phyloP scores from a whole-genome alignment of 129 eudicot species.

The Lonicera japonica region DNA sequence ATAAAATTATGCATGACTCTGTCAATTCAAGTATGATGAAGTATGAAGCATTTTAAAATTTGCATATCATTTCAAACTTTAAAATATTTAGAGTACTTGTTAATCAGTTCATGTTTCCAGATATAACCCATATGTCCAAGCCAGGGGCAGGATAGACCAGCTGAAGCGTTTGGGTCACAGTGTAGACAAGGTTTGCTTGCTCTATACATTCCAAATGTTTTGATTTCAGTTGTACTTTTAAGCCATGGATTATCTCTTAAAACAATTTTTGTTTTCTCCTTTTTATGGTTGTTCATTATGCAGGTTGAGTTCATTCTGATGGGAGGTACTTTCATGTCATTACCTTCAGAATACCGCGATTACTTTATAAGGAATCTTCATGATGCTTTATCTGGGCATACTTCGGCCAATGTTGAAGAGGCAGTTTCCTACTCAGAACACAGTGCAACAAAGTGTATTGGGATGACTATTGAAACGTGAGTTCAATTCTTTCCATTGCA shows the following conservation, averaged over 20 bases:
- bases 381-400: constrained; percentile 96
- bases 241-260: background rate
- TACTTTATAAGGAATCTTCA: constrained; percentile 89
- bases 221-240: background rate
- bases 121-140: constrained; percentile 97
- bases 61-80: background rate
- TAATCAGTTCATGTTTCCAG: constrained; percentile 29
- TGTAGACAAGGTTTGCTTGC: constrained; percentile 70
- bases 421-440: constrained; percentile 97
- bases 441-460: constrained; percentile 91
- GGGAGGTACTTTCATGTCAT: constrained; percentile 99
- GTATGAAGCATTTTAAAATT: background rate
- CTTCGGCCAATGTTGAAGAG: constrained; percentile 96
- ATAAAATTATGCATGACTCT: too few species aligned
- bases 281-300: constrained; percentile 5
- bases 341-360: constrained; percentile 93
- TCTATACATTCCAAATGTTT: background rate
- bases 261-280: background rate
- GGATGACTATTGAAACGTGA: constrained; percentile 99
- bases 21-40: too few species aligned
- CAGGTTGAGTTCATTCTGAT: constrained; percentile 94
- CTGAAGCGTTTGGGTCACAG: constrained; percentile 96
- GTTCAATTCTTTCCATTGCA: constrained; percentile 6
- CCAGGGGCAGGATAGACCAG: constrained; percentile 94
- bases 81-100: too few species aligned